Base-by-base conservation (phyloP, 441 rosid species). In the Lepidium campestre region DNA sequence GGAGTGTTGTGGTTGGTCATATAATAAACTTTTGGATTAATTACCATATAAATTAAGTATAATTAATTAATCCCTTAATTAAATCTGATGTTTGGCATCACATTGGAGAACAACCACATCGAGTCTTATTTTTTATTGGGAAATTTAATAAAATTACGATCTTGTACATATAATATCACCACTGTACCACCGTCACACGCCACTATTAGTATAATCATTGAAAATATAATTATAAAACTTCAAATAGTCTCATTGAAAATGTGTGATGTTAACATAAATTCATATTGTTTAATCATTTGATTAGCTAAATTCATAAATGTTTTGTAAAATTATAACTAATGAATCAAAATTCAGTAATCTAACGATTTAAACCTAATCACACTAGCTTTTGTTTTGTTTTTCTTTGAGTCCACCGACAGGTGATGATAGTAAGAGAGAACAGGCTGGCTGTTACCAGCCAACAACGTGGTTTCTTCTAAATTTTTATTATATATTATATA, bases 401-500 rank as follows among this genome's bases (percentile, higher is more conserved):
- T n/a, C n/a, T n/a, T 29, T 29, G 34, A 29, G 53, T 35, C 36
- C 68, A 73, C 76, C 72, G 76, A 73, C 72, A 59, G 22, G 29
- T 63, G 39, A 57, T 64, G 17, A 25, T 14, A 5, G 23, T 7
- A 37, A 49, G 35, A 56, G 44, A 50, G 36, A 10, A 68, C 65
- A 74, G 73, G 65, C 70, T 74, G 73, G 65, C 70, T 74, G 73
- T 62, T 67, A 54, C 41, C 62, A 72, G 71, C 48, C 40, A 18
- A 57, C 67, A 66, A 59, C 72, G 49, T 59, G 62, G 50, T 50
- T 44, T 66, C 57, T 59, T 49, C 9, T 65, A 11, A n/a, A n/a
- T n/a, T n/a, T n/a, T n/a, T n/a, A n/a, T n/a, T n/a, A n/a, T n/a
- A n/a, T n/a, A n/a, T n/a, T n/a, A n/a, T n/a, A n/a, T n/a, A n/a